Percentiles rank a stretch among this genome's conserved stretches.
These are phyloP conservation scores for Ilyonectria robusta DNA, from an alignment of 2,329 filamentous ascomycete species.

Conservation along the genomic window DNA sequence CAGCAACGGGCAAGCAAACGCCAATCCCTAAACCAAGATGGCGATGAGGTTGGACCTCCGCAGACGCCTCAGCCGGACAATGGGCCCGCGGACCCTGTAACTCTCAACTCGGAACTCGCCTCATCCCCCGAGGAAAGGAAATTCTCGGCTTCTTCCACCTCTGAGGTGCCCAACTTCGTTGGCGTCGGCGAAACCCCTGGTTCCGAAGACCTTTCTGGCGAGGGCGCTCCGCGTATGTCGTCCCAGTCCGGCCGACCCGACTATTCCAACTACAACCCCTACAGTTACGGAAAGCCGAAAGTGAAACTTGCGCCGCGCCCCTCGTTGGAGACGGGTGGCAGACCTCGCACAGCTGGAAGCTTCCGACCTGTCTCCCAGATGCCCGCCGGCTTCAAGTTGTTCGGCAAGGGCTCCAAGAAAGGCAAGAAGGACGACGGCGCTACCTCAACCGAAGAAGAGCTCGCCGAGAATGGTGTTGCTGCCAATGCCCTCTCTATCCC, in stretches of 20 bases:
- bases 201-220: conserved; percentile 62
- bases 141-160: conserved; percentile 62
- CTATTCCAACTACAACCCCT: conserved; percentile 63
- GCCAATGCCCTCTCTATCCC: conserved; percentile 54
- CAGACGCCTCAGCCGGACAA: conserved; percentile 50
- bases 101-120: conserved; percentile 67
- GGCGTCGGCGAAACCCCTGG: conserved; percentile 61
- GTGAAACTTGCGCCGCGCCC: conserved; percentile 91
- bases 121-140: conserved; percentile 64
- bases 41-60: conserved; percentile 50
- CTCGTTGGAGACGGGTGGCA: conserved; percentile 75
- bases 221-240: conserved; percentile 62
- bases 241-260: conserved; percentile 68
- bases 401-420: conserved; percentile 71
- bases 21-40: conserved; percentile 68
- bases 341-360: conserved; percentile 73
- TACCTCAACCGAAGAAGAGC: conserved; percentile 54
- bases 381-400: conserved; percentile 83
- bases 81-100: conserved; percentile 56
- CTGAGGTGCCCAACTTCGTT: conserved; percentile 67
- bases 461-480: conserved; percentile 53
- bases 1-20: conserved; percentile 70
- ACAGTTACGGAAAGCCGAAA: conserved; percentile 77
- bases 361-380: conserved; percentile 83
- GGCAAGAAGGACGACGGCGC: conserved; percentile 48